phyloP scores from a whole-genome alignment of 2,329 filamentous ascomycete species.

The Microdochium nivale region DNA sequence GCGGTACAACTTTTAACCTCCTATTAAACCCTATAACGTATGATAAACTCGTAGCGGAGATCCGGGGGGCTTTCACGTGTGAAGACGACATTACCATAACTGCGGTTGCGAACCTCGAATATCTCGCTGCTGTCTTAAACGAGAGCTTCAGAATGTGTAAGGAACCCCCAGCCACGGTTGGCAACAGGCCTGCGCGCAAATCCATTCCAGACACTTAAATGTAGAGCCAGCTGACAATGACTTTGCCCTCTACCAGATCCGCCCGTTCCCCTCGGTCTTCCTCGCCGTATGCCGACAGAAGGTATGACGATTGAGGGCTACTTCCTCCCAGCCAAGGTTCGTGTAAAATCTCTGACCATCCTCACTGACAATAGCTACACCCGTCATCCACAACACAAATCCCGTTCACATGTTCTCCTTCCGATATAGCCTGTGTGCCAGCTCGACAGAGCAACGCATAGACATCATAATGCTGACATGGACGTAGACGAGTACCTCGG shows the following conservation, averaged over 20 bases:
- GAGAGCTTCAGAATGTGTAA: constrained; percentile 18
- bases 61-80: constrained; percentile 24
- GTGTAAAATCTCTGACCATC: neutral
- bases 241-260: neutral
- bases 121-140: constrained; percentile 19
- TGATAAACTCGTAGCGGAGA: constrained; percentile 25
- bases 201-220: too few relatives aligned
- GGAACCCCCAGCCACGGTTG: too few relatives aligned
- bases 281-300: neutral
- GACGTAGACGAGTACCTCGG: neutral
- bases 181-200: too few relatives aligned
- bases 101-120: constrained; percentile 13
- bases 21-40: constrained; percentile 24
- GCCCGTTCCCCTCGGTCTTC: constrained; percentile 11
- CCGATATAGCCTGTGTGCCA: too few relatives aligned
- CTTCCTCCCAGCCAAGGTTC: neutral
- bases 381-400: too few relatives aligned
- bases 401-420: too few relatives aligned
- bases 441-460: too few relatives aligned
- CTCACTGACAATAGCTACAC: too few relatives aligned
- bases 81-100: constrained; percentile 19
- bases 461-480: neutral
- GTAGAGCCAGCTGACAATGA: too few relatives aligned
- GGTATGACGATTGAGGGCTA: neutral
- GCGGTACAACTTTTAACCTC: constrained; percentile 28